Base-by-base conservation (phyloP, 257 asterid genomes). In the Forsythia suspensa region DNA sequence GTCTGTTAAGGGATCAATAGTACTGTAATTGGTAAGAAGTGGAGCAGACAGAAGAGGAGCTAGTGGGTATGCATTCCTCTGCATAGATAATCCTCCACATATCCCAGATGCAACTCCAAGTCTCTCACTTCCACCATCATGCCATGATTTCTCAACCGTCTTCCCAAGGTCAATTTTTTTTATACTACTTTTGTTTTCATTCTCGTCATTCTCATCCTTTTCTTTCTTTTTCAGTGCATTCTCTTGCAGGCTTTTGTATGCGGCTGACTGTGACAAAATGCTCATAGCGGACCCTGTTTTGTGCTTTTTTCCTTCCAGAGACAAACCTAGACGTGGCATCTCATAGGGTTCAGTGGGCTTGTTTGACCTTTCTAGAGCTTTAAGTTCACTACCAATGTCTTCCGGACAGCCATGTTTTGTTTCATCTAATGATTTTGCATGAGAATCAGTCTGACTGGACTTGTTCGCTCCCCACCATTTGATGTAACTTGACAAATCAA, bases 391-490 rank as follows among this genome's bases (percentile, higher is more conserved):
- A 65, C 88, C 89, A 77, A 83, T 88, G 74, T 90, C 98, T 79
- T 92, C 97, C 38, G 91, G 44, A 81, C 83, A 77, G 52, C 89
- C 90, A 67, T 80, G 86, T 76, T 84, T 85, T 71, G 90, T 73
- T 80, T 96, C 97, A 71, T 92, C 97, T 7, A 81, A 86, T 81
- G 92, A 77, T 89, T 89, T 91, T 42, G 86, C 77, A 42, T 88
- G 94, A 40, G 83, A 80, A 85, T 92, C 96, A 29, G 91, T 75
- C 81, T 79, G 95, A 72, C 83, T 82, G 39, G 92, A 86, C 84
- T 91, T 91, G 81, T 83, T 89, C 52, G 87, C 80, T 34, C 93
- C 95, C 99, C 99, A 96, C 99, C 99, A 96, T 82, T 94, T 94
- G 81, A 96, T 92, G 85, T 91, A 90, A 88, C 85, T 90, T 68